Percentiles rank a stretch among this genome's conserved stretches.
Conservation (phyloP, 2,329 filamentous ascomycete genomes). For the Botrytis deweyae region DNA sequence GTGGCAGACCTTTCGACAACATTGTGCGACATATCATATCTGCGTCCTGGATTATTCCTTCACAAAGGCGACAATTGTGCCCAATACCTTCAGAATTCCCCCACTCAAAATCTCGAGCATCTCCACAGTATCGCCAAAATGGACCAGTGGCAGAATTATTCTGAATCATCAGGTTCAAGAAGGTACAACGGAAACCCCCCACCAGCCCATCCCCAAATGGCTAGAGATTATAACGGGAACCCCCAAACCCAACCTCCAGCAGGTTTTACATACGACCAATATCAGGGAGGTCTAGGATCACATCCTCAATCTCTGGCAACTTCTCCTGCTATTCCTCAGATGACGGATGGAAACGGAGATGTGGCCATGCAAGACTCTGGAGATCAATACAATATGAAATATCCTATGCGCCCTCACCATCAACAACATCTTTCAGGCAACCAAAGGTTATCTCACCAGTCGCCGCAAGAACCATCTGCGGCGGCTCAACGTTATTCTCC, state of each 20-base stretch:
- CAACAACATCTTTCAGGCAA: constrained; percentile 65
- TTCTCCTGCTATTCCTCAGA: constrained; percentile 57
- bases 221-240: constrained; percentile 46
- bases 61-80: constrained; percentile 15
- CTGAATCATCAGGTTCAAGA: constrained; percentile 62
- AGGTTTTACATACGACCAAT: constrained; percentile 67
- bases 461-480: constrained; percentile 72
- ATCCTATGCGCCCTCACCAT: constrained; percentile 75
- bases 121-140: constrained; percentile 41
- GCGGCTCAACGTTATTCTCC: constrained; percentile 92
- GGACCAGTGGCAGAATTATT: constrained; percentile 69
- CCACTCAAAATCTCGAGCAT: constrained; percentile 31
- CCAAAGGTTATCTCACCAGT: constrained; percentile 62
- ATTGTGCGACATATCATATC: constrained; percentile 16
- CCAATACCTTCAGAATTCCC: constrained; percentile 19
- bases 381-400: constrained; percentile 82
- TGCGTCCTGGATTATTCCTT: constrained; percentile 11
- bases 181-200: constrained; percentile 59
- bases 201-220: constrained; percentile 47
- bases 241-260: constrained; percentile 51
- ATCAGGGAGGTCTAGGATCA: constrained; percentile 50
- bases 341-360: constrained; percentile 72
- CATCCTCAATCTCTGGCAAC: constrained; percentile 54
- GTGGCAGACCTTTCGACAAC: constrained; percentile 16
- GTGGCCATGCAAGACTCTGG: constrained; percentile 82